Evolutionary conservation across 495 filamentous ascomycete genomes (phyloP), one percentile per base, ranked within the genome.

Genomic region (Rostrohypoxylon terebratum): DNA sequence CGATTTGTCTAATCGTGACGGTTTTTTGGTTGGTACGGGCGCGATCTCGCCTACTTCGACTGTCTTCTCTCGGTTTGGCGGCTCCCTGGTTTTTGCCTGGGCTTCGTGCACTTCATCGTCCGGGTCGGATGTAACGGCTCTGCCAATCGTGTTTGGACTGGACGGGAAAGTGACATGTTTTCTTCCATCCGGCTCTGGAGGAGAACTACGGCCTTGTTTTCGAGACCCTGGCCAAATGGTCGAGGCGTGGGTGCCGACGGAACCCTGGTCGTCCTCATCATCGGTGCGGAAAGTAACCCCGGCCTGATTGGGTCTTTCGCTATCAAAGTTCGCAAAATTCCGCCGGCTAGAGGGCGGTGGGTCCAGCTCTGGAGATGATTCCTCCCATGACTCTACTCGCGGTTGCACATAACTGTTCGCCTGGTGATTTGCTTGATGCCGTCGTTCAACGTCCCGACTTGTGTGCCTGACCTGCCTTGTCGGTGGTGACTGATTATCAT

Each of bases 201-300:
- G 42, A 4, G 69, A 55, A 44, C n/a, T 53, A 28, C 50, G 54
- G 1, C 58, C 63, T 57, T 77, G 67, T 54, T 42, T 69, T 31
- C 57, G 71, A 16, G 74, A 74, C 33, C 54, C 53, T 13, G 76
- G 73, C 4, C 73, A 71, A 23, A 72, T 76, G 3, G 76, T 75
- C 31, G 76, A 78, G 18, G 74, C 48, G 20, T 75, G 67, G 11
- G 74, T 78, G 20, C 63, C 76, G 9, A 75, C 57, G n/a, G 74
- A 76, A 7, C 65, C 45, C n/a, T 31, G 31, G 40, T 76, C 71
- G 16, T 75, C 71, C 53, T 78, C 74, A 44, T 68, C 69, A 1
- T 59, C 62, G 13, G 58, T 53, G n/a, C 36, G 36, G 40, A 36
- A n/a, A 8, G 14, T 21, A 36, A 45, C 31, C 11, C 71, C 66